Evolutionary conservation across 805 yeast genomes (phyloP).

Genomic region (Wickerhamiella kazuoi): DNA sequence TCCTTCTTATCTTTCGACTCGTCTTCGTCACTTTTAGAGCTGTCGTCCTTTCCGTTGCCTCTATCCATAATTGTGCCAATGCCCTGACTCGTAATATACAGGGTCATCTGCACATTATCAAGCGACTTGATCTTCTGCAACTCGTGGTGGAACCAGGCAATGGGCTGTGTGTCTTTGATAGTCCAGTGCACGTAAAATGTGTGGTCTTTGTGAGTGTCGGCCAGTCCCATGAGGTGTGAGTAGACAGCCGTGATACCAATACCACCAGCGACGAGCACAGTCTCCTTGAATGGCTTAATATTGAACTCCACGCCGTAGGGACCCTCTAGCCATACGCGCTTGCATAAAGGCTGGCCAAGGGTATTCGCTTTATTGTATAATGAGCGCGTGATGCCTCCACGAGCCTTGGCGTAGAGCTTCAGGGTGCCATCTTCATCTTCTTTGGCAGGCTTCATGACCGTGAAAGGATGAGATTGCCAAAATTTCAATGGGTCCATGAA

Average conservation of each 20-base stretch:
- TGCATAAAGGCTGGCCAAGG: constrained; percentile 14
- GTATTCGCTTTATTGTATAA: constrained; percentile 4
- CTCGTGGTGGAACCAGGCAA: constrained; percentile 32
- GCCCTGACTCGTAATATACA: not conserved
- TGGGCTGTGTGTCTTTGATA: constrained; percentile 33
- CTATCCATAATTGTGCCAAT: not conserved
- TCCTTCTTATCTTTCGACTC: not conserved
- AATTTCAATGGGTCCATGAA: constrained; percentile 30
- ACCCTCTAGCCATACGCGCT: constrained; percentile 34
- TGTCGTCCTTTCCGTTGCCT: not conserved
- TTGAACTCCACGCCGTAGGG: constrained; percentile 30
- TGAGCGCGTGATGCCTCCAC: constrained; percentile 9
- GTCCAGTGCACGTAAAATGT: constrained; percentile 42
- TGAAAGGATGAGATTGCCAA: constrained; percentile 65
- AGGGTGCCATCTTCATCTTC: not conserved
- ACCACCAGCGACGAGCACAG: constrained; percentile 37
- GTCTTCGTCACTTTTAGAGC: not conserved
- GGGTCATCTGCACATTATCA: constrained; percentile 1
- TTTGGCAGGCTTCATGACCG: constrained; percentile 21
- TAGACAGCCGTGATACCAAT: constrained; percentile 41
- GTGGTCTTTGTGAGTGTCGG: constrained; percentile 6
- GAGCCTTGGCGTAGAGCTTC: constrained; percentile 9
- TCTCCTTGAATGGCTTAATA: constrained; percentile 24
- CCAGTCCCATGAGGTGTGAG: constrained; percentile 3
- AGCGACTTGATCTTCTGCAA: constrained; percentile 17